Evolutionary conservation across 2,329 filamentous ascomycete genomes (phyloP).

Genomic region (Alternaria metachromatica): DNA sequence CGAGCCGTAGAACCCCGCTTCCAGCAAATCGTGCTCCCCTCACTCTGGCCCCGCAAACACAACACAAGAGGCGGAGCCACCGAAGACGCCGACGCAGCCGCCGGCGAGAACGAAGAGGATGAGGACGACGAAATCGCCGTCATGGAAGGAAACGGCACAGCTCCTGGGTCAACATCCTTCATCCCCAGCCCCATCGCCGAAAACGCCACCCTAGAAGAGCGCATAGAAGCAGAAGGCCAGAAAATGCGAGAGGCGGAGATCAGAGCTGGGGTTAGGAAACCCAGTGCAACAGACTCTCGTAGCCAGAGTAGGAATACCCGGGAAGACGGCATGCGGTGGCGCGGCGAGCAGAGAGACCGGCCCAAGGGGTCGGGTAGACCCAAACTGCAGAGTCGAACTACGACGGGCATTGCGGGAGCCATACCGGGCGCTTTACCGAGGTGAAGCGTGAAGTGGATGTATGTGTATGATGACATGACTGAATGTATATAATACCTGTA

Average conservation of each 20-base stretch:
- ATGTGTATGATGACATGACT: neutral
- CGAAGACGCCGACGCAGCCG: conserved; percentile 42
- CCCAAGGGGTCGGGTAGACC: conserved; percentile 16
- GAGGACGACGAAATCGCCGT: conserved; percentile 21
- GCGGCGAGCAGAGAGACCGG: conserved; percentile 25
- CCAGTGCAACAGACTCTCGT: neutral
- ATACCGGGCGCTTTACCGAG: conserved; percentile 44
- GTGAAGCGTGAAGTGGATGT: conserved; percentile 8
- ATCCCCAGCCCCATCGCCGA: conserved; percentile 13
- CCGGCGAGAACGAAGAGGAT: conserved; percentile 47
- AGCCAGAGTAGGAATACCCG: conserved; percentile 12
- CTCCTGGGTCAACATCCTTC: conserved; percentile 12
- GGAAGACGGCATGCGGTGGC: conserved; percentile 35
- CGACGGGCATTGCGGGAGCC: conserved; percentile 31
- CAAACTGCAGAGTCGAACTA: conserved; percentile 13
- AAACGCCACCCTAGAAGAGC: conserved; percentile 35
- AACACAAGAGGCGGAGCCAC: conserved; percentile 77
- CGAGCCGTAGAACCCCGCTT: conserved; percentile 84
- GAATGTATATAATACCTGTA: neutral
- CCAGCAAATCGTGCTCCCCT: conserved; percentile 84
- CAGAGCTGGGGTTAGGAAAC: conserved; percentile 37
- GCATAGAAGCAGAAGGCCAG: conserved; percentile 45
- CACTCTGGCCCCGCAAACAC: conserved; percentile 82
- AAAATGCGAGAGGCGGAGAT: conserved; percentile 48
- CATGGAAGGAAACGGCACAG: conserved; percentile 15